Evolutionary conservation across 768 basidiomycete species (phyloP).

Genomic region (Gloeostereum incarnatum): DNA sequence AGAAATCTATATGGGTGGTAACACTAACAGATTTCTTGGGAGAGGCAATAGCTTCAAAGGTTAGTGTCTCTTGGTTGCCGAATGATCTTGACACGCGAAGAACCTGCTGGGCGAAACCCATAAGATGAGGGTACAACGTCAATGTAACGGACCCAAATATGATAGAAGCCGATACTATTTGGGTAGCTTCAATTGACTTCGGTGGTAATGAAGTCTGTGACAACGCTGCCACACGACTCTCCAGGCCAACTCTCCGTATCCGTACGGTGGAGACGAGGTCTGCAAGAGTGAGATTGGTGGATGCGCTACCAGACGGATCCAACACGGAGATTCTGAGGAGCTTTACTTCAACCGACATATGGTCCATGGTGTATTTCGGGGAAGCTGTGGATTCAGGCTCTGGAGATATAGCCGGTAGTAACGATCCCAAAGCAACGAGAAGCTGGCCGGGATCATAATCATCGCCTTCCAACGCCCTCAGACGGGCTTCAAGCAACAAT

Average conservation of each 20-base stretch:
- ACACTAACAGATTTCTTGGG: background rate
- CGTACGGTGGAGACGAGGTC: conserved; percentile 18
- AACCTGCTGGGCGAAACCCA: conserved; percentile 47
- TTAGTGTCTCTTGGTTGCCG: conserved; percentile 29
- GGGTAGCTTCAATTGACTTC: conserved; percentile 17
- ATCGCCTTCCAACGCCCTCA: conserved; percentile 36
- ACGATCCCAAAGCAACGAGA: conserved; percentile 18
- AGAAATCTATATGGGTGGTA: conserved; percentile 19
- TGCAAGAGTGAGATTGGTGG: conserved; percentile 26
- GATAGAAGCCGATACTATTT: conserved; percentile 23
- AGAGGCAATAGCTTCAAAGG: conserved; percentile 6
- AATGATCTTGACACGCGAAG: too few species aligned
- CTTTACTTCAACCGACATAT: conserved; percentile 17
- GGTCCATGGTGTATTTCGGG: too few species aligned
- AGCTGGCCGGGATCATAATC: conserved; percentile 18
- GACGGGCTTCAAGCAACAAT: conserved; percentile 26
- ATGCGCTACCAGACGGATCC: conserved; percentile 19
- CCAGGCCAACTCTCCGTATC: conserved; percentile 8
- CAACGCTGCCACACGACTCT: conserved; percentile 16
- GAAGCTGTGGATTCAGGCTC: too few species aligned
- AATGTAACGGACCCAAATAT: conserved; percentile 31
- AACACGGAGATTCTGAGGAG: conserved; percentile 21
- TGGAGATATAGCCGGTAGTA: conserved; percentile 16
- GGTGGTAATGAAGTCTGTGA: conserved; percentile 38
- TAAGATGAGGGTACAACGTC: conserved; percentile 44